Conservation (phyloP, 768 basidiomycete genomes). For the Omphalotus guepiniiformis region DNA sequence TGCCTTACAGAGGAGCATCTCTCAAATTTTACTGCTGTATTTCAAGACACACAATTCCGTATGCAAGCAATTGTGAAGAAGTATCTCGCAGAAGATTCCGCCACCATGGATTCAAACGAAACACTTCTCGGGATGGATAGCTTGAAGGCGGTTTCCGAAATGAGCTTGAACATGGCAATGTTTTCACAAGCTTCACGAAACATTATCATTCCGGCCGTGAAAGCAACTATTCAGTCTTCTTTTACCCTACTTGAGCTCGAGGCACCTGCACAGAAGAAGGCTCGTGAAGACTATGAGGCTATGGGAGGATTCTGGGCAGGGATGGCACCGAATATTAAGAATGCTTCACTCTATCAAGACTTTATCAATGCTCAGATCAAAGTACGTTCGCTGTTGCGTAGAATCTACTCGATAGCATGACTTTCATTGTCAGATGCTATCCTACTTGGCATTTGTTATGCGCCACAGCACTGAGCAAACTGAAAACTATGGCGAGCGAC, state of each 20-base stretch:
- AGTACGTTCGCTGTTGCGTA: conserved; percentile 35
- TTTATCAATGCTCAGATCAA: conserved; percentile 89
- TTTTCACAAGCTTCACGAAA: conserved; percentile 80
- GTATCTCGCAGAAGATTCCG: conserved; percentile 66
- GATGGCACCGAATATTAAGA: conserved; percentile 71
- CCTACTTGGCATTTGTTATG: conserved; percentile 87
- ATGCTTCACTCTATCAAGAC: conserved; percentile 71
- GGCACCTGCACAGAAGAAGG: conserved; percentile 75
- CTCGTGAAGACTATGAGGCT: conserved; percentile 73
- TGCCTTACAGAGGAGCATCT: conserved; percentile 68
- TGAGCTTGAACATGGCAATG: conserved; percentile 87
- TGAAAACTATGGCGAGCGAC: conserved; percentile 72
- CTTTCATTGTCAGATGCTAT: conserved; percentile 62
- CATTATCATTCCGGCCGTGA: conserved; percentile 60
- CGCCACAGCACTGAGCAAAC: conserved; percentile 60
- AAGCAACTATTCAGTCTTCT: conserved; percentile 69
- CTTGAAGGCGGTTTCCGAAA: conserved; percentile 92
- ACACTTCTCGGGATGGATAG: conserved; percentile 74
- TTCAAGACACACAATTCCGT: conserved; percentile 74
- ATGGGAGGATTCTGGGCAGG: conserved; percentile 84
- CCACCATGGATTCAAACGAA: conserved; percentile 46
- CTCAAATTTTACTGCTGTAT: conserved; percentile 73
- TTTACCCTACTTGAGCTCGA: conserved; percentile 77
- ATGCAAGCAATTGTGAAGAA: conserved; percentile 70
- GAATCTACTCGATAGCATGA: not conserved